These are phyloP conservation scores for Neovahlkampfia damariscottae DNA, from an alignment of 78 protist genomes.

Conservation along the genomic window DNA sequence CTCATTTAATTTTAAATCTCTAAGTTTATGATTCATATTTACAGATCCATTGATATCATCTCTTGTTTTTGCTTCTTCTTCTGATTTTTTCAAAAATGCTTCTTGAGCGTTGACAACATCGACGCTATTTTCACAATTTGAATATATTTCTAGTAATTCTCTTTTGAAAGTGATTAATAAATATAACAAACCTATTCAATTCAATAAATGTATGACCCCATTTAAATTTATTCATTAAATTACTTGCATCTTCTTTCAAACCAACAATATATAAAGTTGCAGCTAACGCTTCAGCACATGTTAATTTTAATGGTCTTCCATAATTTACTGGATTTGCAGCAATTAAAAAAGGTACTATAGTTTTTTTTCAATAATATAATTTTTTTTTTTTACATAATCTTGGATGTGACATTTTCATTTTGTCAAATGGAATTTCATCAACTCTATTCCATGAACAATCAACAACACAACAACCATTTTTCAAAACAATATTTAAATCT, in stretches of 20 bases:
- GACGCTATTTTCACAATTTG: background rate
- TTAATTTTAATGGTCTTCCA: slow-evolving; percentile 74
- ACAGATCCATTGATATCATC: background rate
- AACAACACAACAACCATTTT: slow-evolving; percentile 67
- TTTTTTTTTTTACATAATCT: background rate
- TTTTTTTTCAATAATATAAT: background rate
- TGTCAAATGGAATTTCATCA: slow-evolving; percentile 57
- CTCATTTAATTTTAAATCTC: background rate
- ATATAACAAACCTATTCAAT: too few relatives aligned
- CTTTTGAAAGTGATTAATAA: too few relatives aligned
- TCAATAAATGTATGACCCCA: slow-evolving; percentile 80
- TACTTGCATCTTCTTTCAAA: slow-evolving; percentile 46
- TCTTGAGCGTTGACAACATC: background rate
- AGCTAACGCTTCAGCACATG: slow-evolving; percentile 87
- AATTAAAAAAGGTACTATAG: slow-evolving; percentile 73
- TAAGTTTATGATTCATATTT: background rate
- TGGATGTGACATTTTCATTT: slow-evolving; percentile 30
- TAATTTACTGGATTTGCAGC: slow-evolving; percentile 95
- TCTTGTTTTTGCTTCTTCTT: background rate
- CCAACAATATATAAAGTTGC: slow-evolving; percentile 63
- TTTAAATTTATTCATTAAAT: slow-evolving; percentile 53
- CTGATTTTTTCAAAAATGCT: background rate
- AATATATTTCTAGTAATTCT: slow-evolving; percentile 50
- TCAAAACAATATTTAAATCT: slow-evolving; percentile 53
- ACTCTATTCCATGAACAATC: slow-evolving; percentile 89